Evolutionary conservation across 352 stramenopile species (phyloP).

Genomic region (Globisporangium iwayamae): DNA sequence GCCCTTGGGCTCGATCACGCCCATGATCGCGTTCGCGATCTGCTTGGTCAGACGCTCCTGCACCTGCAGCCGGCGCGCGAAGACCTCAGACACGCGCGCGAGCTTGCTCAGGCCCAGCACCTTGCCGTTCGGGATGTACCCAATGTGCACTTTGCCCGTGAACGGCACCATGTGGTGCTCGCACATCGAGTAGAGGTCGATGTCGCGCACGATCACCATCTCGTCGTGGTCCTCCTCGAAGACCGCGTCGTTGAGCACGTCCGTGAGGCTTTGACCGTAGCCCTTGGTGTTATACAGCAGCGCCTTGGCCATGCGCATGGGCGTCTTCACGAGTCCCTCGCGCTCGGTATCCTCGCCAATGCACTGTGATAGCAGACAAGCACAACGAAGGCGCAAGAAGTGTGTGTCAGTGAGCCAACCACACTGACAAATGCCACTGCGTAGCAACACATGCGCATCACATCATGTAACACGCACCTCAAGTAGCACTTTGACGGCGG

Average conservation of each 20-base stretch:
- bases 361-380: conserved; percentile 32
- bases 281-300: conserved; percentile 96
- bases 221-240: conserved; percentile 98
- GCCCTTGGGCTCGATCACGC: conserved; percentile 94
- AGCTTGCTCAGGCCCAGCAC: conserved; percentile 99
- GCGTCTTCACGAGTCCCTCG: conserved; percentile 95
- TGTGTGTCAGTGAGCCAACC: neutral
- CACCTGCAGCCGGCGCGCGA: conserved; percentile 95
- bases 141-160: conserved; percentile 94
- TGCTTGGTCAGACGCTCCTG: conserved; percentile 99
- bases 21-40: conserved; percentile 98
- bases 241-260: conserved; percentile 96
- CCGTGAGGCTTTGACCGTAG: conserved; percentile 87
- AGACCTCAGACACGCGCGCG: conserved; percentile 97
- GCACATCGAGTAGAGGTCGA: conserved; percentile 98
- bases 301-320: conserved; percentile 96
- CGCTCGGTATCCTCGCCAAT: conserved; percentile 94
- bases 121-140: conserved; percentile 94
- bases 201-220: conserved; percentile 99
- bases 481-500: conserved; percentile 89
- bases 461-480: conserved; percentile 48
- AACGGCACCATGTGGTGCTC: conserved; percentile 99
- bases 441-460: neutral
- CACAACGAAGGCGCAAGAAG: conserved; percentile 2
- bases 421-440: neutral